Evolutionary conservation across 345 rosid genomes (phyloP).

Genomic region (Psidium guajava): DNA sequence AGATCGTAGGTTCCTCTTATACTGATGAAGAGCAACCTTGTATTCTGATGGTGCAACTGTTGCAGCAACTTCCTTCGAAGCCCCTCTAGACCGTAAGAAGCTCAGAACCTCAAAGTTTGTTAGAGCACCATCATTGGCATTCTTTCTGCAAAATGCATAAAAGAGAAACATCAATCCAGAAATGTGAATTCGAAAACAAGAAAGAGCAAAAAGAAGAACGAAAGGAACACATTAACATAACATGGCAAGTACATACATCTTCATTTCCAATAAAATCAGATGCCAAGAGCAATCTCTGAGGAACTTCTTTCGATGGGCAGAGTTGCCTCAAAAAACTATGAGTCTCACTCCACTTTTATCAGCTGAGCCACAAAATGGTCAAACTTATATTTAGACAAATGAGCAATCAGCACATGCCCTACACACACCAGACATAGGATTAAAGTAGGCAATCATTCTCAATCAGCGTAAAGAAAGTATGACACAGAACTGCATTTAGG

Average conservation of each 20-base stretch:
- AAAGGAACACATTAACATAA: background rate
- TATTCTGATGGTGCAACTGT: slow-evolving; percentile 54
- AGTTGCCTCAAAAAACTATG: background rate
- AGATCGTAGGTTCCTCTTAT: no score
- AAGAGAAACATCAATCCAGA: background rate
- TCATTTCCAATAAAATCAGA: background rate
- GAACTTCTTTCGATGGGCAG: background rate
- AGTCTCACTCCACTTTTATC: background rate
- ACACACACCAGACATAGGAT: background rate
- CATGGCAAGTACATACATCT: background rate
- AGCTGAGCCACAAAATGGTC: background rate
- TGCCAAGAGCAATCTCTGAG: background rate
- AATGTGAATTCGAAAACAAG: background rate
- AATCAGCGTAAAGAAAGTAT: background rate
- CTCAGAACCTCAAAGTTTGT: slow-evolving; percentile 71
- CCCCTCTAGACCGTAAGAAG: slow-evolving; percentile 62
- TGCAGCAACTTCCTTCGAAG: slow-evolving; percentile 57
- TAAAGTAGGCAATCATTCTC: background rate
- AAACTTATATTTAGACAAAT: background rate
- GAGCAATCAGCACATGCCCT: background rate
- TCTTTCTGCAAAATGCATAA: slow-evolving; percentile 33
- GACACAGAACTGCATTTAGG: background rate
- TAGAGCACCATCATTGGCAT: slow-evolving; percentile 58
- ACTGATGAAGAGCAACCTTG: slow-evolving; percentile 27
- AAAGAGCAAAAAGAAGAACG: background rate